These are phyloP conservation scores for Begonia loranthoides DNA, from an alignment of 306 rosid species.

Conservation along the genomic window DNA sequence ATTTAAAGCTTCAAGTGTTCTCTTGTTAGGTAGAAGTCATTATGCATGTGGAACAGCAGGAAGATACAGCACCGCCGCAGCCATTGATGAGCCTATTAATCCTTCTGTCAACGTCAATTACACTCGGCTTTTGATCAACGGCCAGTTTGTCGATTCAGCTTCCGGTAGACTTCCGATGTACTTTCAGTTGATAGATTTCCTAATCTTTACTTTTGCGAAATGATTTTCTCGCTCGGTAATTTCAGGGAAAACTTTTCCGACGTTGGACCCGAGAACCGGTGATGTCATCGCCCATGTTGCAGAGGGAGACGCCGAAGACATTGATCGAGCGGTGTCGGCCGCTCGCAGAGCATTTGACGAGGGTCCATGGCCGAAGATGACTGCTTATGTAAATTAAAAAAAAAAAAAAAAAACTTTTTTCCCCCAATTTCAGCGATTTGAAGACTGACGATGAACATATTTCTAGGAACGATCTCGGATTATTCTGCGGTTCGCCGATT, in stretches of 20 bases:
- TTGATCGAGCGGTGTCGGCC: conserved; percentile 68
- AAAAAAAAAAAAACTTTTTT: not conserved
- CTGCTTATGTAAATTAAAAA: conserved; percentile 51
- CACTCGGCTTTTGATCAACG: conserved; percentile 60
- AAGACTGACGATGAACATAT: not conserved
- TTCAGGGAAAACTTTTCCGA: conserved; percentile 66
- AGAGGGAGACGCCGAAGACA: conserved; percentile 71
- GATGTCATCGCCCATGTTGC: conserved; percentile 72
- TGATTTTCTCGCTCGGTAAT: not conserved
- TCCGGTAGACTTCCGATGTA: conserved; percentile 36
- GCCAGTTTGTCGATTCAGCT: conserved; percentile 70
- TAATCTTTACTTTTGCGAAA: not conserved
- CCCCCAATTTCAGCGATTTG: not conserved
- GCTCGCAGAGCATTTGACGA: conserved; percentile 83
- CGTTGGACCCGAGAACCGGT: conserved; percentile 79
- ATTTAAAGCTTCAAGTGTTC: no score
- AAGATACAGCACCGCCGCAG: conserved; percentile 47
- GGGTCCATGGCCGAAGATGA: conserved; percentile 88
- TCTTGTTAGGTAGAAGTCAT: no score
- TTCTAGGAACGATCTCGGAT: conserved; percentile 55
- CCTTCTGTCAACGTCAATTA: conserved; percentile 37
- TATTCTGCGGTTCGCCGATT: conserved; percentile 65
- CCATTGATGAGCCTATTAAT: conserved; percentile 41
- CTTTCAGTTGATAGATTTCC: not conserved
- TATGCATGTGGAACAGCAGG: conserved; percentile 15